These are phyloP conservation scores for Endotrypanum monterogeii DNA, from an alignment of 208 protist species.

Conservation along the genomic window DNA sequence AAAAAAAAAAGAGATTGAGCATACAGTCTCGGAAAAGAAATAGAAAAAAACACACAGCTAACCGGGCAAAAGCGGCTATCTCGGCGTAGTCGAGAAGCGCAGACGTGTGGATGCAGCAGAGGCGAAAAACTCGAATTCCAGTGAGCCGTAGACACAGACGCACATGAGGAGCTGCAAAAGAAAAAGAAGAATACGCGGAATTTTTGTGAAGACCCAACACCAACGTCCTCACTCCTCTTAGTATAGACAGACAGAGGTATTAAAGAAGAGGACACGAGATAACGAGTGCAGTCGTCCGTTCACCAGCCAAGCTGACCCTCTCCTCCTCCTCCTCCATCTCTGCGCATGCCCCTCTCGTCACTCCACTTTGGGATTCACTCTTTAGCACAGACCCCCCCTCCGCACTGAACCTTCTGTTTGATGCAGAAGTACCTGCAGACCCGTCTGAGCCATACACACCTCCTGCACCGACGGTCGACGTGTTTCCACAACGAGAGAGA, in stretches of 20 bases:
- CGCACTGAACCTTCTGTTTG: not conserved
- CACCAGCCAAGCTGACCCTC: no score
- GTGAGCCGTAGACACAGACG: no score
- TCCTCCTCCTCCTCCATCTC: not conserved
- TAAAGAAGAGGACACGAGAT: not conserved
- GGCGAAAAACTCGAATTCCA: not conserved
- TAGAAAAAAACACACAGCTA: slow-evolving; percentile 2
- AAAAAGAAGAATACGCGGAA: not conserved
- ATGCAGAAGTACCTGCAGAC: slow-evolving; percentile 32
- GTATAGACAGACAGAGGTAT: not conserved
- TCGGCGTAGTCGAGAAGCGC: not conserved
- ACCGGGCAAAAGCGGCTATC: not conserved
- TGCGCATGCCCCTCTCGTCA: not conserved
- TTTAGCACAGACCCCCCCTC: not conserved
- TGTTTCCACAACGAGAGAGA: slow-evolving; percentile 55
- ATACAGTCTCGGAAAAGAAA: slow-evolving; percentile 4
- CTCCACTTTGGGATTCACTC: not conserved
- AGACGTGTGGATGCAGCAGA: not conserved
- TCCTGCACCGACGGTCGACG: slow-evolving; percentile 36
- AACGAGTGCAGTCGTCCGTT: not conserved
- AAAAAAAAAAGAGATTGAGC: slow-evolving; percentile 15
- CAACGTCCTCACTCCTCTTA: not conserved
- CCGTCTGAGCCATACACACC: slow-evolving; percentile 37
- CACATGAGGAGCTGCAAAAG: not conserved
- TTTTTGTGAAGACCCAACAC: not conserved